Conservation (phyloP, 371 early-diverging fungal genomes). For the Choanephora cucurbitarum region DNA sequence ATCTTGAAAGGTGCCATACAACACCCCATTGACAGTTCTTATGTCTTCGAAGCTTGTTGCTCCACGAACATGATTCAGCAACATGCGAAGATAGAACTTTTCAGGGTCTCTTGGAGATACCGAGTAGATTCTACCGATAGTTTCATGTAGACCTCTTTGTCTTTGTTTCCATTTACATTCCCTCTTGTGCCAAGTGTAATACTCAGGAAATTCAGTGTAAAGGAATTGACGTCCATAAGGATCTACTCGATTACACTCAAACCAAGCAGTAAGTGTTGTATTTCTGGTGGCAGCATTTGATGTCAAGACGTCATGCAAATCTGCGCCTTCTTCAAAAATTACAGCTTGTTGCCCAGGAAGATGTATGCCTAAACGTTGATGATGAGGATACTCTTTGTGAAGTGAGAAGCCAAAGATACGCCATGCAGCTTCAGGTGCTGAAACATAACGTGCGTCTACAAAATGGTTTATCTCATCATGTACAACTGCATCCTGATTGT, state of each 20-base stretch:
- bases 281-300: background rate
- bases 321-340: slow-evolving; percentile 9
- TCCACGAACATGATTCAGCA: slow-evolving; percentile 20
- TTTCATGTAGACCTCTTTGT: slow-evolving; percentile 13
- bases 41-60: slow-evolving; percentile 19
- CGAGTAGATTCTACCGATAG: slow-evolving; percentile 23
- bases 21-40: slow-evolving; percentile 9
- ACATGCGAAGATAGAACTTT: slow-evolving; percentile 20
- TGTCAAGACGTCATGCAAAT: slow-evolving; percentile 5
- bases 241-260: slow-evolving; percentile 5
- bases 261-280: slow-evolving; percentile 28
- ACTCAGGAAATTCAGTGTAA: slow-evolving; percentile 6
- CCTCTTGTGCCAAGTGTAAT: background rate
- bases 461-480: slow-evolving; percentile 23
- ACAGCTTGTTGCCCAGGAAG: slow-evolving; percentile 13
- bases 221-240: background rate
- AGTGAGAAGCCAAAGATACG: slow-evolving; percentile 29
- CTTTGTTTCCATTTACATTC: background rate
- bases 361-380: slow-evolving; percentile 24
- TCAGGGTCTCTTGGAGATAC: slow-evolving; percentile 23
- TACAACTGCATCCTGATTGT: no score
- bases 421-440: slow-evolving; percentile 32
- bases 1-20: slow-evolving; percentile 7
- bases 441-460: slow-evolving; percentile 27
- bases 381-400: slow-evolving; percentile 20